Percentiles rank a stretch among this genome's conserved stretches.
Conservation (phyloP, 2,329 filamentous ascomycete genomes). For the Pseudogymnoascus pannorum region DNA sequence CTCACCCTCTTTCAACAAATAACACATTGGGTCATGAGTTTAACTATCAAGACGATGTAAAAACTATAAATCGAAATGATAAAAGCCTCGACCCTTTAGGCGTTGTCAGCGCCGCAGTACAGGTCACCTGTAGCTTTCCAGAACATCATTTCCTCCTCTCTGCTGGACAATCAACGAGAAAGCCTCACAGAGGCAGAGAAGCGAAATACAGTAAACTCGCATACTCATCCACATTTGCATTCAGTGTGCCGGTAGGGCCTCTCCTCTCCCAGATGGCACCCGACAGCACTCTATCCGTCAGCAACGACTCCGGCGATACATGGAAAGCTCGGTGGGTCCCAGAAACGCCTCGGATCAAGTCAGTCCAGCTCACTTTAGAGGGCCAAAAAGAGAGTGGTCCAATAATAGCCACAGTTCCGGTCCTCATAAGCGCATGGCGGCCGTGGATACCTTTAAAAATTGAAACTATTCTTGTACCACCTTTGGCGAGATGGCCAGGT, state of each 20-base stretch:
- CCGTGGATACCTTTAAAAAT: constrained; percentile 24
- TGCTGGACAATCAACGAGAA: constrained; percentile 33
- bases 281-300: constrained; percentile 22
- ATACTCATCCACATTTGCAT: constrained; percentile 41
- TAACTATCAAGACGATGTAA: constrained; percentile 10
- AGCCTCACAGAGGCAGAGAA: constrained; percentile 34
- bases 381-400: not conserved
- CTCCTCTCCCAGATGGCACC: constrained; percentile 27
- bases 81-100: constrained; percentile 4
- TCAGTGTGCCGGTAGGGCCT: constrained; percentile 36
- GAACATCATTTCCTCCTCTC: constrained; percentile 39
- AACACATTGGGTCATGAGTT: not conserved
- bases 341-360: constrained; percentile 11
- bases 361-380: not conserved
- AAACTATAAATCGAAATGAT: not conserved
- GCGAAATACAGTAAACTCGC: constrained; percentile 43
- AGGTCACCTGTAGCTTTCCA: constrained; percentile 37
- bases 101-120: constrained; percentile 30
- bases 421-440: constrained; percentile 17
- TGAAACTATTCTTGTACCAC: constrained; percentile 32
- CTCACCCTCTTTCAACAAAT: constrained; percentile 24
- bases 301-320: constrained; percentile 18
- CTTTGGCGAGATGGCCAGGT: constrained; percentile 28
- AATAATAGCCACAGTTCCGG: not conserved
- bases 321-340: constrained; percentile 24